Conservation (phyloP, 148 eudicot species). For the Persicaria tinctoria region DNA sequence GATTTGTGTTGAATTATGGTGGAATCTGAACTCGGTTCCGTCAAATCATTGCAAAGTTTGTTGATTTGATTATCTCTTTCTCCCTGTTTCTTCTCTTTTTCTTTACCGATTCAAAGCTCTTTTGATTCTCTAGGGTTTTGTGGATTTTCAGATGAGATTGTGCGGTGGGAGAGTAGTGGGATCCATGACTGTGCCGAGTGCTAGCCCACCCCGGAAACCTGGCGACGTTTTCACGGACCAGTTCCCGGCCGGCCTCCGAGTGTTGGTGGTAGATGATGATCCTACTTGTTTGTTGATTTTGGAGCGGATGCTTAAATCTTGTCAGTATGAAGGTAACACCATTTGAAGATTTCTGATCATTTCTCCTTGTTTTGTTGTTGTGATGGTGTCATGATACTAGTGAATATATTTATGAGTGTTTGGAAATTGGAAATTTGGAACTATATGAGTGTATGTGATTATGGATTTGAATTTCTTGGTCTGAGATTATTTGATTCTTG, state of each 20-base stretch:
- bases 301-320: conserved; percentile 77
- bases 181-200: conserved; percentile 42
- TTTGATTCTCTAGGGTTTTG: conserved; percentile 1
- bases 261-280: conserved; percentile 94
- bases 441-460: not conserved
- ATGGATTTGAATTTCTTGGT: not conserved
- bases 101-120: not conserved
- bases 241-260: conserved; percentile 90
- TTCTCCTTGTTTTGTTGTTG: not conserved
- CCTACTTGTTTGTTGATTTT: conserved; percentile 90
- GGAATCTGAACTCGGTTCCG: conserved; percentile 9
- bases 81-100: not conserved
- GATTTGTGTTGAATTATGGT: conserved; percentile 1
- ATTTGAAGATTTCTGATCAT: not conserved
- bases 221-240: conserved; percentile 33
- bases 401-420: not conserved
- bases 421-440: not conserved
- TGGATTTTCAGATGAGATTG: conserved; percentile 28
- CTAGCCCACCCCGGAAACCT: conserved; percentile 42
- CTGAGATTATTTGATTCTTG: not conserved
- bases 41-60: conserved; percentile 10
- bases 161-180: conserved; percentile 44
- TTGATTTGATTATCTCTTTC: conserved; percentile 4
- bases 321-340: conserved; percentile 69
- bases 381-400: not conserved